Conservation (phyloP, 2,329 filamentous ascomycete species). For the Alternaria hordeiaustralica region DNA sequence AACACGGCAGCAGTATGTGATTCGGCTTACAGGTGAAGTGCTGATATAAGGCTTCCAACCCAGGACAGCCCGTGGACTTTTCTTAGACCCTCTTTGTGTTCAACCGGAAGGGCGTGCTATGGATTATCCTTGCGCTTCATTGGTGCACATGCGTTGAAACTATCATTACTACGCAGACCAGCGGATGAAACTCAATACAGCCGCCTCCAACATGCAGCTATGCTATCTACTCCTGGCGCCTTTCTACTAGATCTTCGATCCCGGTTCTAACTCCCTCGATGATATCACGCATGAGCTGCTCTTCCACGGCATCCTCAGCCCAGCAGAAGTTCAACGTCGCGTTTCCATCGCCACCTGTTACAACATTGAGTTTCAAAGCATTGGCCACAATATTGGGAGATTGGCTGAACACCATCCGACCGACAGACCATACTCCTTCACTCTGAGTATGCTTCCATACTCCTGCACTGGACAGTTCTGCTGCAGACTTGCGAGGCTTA, state of each 20-base stretch:
- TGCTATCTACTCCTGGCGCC: not conserved
- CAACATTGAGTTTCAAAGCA: constrained; percentile 49
- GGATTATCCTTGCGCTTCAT: not conserved
- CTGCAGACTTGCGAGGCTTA: constrained; percentile 46
- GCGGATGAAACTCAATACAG: not conserved
- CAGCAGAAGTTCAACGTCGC: constrained; percentile 52
- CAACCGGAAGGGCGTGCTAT: not conserved
- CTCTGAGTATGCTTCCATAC: constrained; percentile 29
- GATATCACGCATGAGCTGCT: constrained; percentile 28
- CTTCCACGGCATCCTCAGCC: constrained; percentile 48
- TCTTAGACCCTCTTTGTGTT: not conserved
- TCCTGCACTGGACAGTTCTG: constrained; percentile 58
- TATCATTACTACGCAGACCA: not conserved
- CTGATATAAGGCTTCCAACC: not conserved
- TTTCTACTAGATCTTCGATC: not conserved
- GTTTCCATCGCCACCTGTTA: constrained; percentile 55
- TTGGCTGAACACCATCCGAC: constrained; percentile 55
- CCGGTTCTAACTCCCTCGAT: constrained; percentile 13
- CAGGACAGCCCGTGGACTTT: not conserved
- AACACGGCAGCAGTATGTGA: not conserved
- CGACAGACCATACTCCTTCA: constrained; percentile 35
- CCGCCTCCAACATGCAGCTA: not conserved
- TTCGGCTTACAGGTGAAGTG: not conserved
- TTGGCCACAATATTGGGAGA: constrained; percentile 48
- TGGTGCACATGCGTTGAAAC: not conserved